phyloP scores from a whole-genome alignment of 2,329 filamentous ascomycete genomes.

The Arthrobotrys iridis region DNA sequence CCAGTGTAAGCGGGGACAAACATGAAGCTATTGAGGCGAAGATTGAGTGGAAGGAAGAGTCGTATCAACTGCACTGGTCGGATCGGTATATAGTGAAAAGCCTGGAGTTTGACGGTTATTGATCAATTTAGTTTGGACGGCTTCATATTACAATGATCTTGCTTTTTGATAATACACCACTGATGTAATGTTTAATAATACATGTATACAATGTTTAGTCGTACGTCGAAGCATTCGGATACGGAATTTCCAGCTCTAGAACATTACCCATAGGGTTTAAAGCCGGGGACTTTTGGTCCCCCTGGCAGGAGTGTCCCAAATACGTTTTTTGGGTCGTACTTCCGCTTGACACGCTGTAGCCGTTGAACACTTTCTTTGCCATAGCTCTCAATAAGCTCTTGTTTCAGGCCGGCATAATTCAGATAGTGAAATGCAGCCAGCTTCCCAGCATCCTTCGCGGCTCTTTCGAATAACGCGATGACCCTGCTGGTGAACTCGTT shows the following conservation, averaged over 20 bases:
- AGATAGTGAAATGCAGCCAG: constrained; percentile 63
- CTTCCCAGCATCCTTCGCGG: constrained; percentile 59
- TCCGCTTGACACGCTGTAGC: constrained; percentile 55
- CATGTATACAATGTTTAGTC: neutral
- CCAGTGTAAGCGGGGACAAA: neutral
- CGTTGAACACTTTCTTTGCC: constrained; percentile 61
- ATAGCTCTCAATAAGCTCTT: constrained; percentile 63
- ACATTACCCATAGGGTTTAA: neutral
- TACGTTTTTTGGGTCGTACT: constrained; percentile 58
- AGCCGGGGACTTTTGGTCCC: constrained; percentile 59
- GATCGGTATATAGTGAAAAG: neutral
- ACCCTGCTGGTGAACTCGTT: constrained; percentile 24
- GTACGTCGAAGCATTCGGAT: no score
- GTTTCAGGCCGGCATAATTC: constrained; percentile 64
- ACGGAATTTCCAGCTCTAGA: neutral
- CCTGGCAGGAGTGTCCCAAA: constrained; percentile 60
- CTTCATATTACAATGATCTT: no score
- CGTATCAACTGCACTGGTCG: neutral
- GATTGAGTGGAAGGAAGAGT: neutral
- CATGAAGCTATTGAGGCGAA: neutral
- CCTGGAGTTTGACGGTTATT: neutral
- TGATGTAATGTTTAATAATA: no score
- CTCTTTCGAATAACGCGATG: constrained; percentile 56
- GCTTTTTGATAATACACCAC: no score
- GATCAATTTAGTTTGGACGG: no score